phyloP scores from a whole-genome alignment of 441 rosid genomes.

The Syzygium malaccense region DNA sequence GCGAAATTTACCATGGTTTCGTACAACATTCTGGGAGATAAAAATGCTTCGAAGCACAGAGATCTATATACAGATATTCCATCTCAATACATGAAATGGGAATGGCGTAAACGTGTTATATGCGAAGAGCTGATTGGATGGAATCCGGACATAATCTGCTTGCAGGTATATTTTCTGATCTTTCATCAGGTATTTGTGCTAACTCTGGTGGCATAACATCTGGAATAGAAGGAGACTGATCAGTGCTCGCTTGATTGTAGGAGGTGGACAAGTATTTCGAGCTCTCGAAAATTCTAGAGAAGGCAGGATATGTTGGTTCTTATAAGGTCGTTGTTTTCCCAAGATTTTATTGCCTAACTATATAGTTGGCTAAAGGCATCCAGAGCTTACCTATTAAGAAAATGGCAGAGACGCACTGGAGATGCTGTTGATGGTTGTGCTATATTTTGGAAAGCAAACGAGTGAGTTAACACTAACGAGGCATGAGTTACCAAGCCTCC shows the following conservation, averaged over 20 bases:
- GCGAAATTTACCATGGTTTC: constrained; percentile 58
- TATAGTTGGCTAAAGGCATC: not conserved
- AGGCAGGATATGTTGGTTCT: constrained; percentile 60
- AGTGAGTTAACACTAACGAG: constrained; percentile 16
- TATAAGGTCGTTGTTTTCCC: constrained; percentile 40
- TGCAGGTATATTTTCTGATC: constrained; percentile 43
- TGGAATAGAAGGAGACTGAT: not conserved
- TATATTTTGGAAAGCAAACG: constrained; percentile 60
- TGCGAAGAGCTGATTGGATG: constrained; percentile 47
- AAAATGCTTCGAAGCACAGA: constrained; percentile 50
- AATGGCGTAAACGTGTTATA: constrained; percentile 49
- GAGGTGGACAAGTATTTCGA: constrained; percentile 77
- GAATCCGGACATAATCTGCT: constrained; percentile 60
- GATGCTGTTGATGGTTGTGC: constrained; percentile 73
- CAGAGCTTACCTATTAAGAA: not conserved
- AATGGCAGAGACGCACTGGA: constrained; percentile 75
- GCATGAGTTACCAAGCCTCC: not conserved
- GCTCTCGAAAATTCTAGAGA: constrained; percentile 36
- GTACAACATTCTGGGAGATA: constrained; percentile 65
- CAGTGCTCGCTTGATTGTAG: constrained; percentile 20
- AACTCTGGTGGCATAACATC: not conserved
- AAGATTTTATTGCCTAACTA: not conserved
- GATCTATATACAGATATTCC: constrained; percentile 56
- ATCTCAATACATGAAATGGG: constrained; percentile 47
- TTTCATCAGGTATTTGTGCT: not conserved